phyloP scores from a whole-genome alignment of 768 basidiomycete species.

The Austroboletus eburneus region DNA sequence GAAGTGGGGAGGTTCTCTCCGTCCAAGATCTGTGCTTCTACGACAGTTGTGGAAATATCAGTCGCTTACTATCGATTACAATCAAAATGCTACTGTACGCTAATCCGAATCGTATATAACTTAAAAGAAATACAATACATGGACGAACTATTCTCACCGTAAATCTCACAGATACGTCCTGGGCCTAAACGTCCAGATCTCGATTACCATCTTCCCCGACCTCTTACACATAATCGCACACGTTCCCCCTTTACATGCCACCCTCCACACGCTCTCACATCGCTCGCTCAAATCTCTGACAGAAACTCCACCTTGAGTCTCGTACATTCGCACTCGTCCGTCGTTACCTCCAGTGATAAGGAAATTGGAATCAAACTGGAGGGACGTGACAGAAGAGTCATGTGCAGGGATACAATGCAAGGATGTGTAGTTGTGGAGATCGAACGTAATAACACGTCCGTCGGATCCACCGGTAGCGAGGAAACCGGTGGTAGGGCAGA shows the following conservation, averaged over 20 bases:
- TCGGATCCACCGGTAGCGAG: conserved; percentile 87
- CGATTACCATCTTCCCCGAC: conserved; percentile 78
- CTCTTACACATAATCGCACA: conserved; percentile 81
- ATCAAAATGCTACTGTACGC: neutral
- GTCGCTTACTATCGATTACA: neutral
- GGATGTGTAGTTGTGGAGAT: conserved; percentile 41
- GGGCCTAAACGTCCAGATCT: conserved; percentile 78
- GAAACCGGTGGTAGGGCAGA: conserved; percentile 49
- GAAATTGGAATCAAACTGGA: conserved; percentile 83
- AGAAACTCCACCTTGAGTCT: conserved; percentile 54
- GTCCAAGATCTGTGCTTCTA: too few species aligned
- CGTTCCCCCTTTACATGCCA: conserved; percentile 65
- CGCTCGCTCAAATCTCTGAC: conserved; percentile 75
- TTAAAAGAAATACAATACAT: conserved; percentile 12
- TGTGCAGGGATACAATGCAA: conserved; percentile 79
- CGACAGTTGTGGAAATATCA: too few species aligned
- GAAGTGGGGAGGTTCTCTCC: too few species aligned
- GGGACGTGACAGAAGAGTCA: conserved; percentile 78
- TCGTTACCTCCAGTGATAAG: conserved; percentile 85
- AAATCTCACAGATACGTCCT: conserved; percentile 18
- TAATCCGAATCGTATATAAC: neutral
- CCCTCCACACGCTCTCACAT: conserved; percentile 86
- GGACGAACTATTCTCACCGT: conserved; percentile 1
- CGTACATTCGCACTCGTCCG: conserved; percentile 74
- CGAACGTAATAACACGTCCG: conserved; percentile 76